Evolutionary conservation across 106 monocot genomes (phyloP).

Genomic region (Platanthera zijinensis): DNA sequence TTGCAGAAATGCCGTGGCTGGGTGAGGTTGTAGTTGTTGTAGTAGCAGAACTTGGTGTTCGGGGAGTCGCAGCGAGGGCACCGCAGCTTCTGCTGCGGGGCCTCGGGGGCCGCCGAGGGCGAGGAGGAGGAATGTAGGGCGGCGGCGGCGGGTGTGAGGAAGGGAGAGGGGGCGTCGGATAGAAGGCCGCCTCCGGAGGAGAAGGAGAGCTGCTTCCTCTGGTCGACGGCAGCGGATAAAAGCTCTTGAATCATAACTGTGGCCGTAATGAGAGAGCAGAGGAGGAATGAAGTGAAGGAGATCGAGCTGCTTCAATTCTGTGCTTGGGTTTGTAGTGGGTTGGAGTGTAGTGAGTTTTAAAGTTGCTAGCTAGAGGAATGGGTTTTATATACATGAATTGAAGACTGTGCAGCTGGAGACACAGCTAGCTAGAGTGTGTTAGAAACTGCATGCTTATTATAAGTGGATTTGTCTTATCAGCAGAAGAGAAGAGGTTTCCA

Average conservation of each 20-base stretch:
- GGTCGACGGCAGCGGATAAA: constrained; percentile 11
- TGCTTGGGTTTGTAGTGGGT: not conserved
- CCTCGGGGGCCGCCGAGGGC: constrained; percentile 3
- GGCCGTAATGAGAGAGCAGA: not conserved
- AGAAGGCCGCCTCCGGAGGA: constrained; percentile 4
- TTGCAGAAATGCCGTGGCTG: constrained; percentile 57
- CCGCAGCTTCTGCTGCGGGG: constrained; percentile 24
- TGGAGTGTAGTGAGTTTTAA: constrained; percentile 1
- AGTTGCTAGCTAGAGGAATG: not conserved
- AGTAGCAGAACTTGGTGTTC: constrained; percentile 60
- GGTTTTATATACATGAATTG: constrained; percentile 11
- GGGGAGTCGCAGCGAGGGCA: constrained; percentile 48
- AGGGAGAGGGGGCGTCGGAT: not conserved
- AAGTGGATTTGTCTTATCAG: constrained; percentile 7
- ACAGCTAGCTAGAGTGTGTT: not conserved
- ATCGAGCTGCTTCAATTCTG: too few relatives aligned
- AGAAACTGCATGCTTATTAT: not conserved
- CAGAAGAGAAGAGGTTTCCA: not conserved
- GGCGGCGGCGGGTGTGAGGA: constrained; percentile 2
- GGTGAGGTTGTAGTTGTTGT: constrained; percentile 61
- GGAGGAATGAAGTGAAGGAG: not conserved
- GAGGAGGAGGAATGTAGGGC: constrained; percentile 9
- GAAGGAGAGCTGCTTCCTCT: constrained; percentile 13
- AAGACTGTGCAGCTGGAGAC: not conserved
- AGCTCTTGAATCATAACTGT: constrained; percentile 21